Evolutionary conservation across 1,284 basidiomycete genomes (phyloP).

Genomic region (Neolentinus lepideus): DNA sequence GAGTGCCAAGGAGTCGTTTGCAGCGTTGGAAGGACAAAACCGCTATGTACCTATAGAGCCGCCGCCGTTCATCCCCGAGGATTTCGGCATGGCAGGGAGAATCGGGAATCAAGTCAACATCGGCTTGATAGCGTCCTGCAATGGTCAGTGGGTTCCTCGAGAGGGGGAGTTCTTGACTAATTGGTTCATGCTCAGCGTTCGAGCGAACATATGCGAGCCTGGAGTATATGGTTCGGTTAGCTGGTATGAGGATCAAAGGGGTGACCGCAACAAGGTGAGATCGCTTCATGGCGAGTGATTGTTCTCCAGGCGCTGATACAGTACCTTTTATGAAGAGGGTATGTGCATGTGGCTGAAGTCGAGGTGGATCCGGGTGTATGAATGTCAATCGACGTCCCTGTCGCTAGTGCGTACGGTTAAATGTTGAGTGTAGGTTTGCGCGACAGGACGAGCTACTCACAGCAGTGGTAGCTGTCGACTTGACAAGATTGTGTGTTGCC

Average conservation of each 20-base stretch:
- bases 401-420: background rate
- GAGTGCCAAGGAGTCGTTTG: background rate
- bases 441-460: background rate
- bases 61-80: background rate
- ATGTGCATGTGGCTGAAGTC: background rate
- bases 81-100: background rate
- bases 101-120: background rate
- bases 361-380: background rate
- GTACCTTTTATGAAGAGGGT: background rate
- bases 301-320: background rate
- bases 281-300: background rate
- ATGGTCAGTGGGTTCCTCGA: background rate
- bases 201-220: background rate
- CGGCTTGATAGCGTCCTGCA: background rate
- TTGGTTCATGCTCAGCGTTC: background rate
- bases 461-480: background rate
- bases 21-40: background rate
- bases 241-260: background rate
- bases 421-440: background rate
- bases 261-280: background rate
- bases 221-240: background rate
- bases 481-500: background rate
- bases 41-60: background rate
- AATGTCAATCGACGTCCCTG: too few relatives aligned
- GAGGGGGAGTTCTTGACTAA: too few relatives aligned